phyloP scores from a whole-genome alignment of 768 basidiomycete species.

The Rhodotorula kratochvilovae region DNA sequence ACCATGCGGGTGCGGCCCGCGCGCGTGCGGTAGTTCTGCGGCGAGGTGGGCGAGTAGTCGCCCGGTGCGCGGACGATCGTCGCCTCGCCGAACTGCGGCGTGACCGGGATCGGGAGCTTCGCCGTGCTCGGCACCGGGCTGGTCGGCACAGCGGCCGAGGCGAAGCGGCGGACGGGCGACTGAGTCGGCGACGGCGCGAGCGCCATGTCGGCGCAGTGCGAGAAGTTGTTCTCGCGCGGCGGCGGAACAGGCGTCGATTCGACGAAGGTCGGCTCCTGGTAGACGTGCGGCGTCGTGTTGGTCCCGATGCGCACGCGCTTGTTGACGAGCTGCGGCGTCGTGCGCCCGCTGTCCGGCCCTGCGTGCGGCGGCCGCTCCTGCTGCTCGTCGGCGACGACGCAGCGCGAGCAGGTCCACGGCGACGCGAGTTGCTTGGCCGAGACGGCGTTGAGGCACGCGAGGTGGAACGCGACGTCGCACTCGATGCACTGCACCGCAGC shows the following conservation, averaged over 20 bases:
- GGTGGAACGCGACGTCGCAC: conserved; percentile 25
- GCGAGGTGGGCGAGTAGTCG: conserved; percentile 35
- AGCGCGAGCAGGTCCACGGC: conserved; percentile 24
- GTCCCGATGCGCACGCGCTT: conserved; percentile 22
- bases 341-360: neutral
- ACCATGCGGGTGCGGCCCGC: conserved; percentile 15
- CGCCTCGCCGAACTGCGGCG: conserved; percentile 19
- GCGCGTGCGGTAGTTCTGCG: conserved; percentile 26
- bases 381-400: neutral
- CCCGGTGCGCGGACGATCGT: conserved; percentile 2
- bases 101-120: conserved; percentile 23
- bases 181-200: conserved; percentile 29
- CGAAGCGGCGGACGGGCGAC: conserved; percentile 27
- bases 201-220: conserved; percentile 17
- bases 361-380: neutral
- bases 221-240: conserved; percentile 18
- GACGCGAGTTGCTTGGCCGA: conserved; percentile 11
- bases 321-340: conserved; percentile 4
- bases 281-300: conserved; percentile 11
- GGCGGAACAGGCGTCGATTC: conserved; percentile 12
- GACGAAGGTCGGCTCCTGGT: conserved; percentile 30
- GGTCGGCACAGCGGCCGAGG: neutral
- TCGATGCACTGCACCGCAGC: conserved; percentile 11
- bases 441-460: conserved; percentile 20
- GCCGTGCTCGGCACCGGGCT: neutral